Conservation (phyloP, 106 monocot genomes). For the Hemerocallis citrina region DNA sequence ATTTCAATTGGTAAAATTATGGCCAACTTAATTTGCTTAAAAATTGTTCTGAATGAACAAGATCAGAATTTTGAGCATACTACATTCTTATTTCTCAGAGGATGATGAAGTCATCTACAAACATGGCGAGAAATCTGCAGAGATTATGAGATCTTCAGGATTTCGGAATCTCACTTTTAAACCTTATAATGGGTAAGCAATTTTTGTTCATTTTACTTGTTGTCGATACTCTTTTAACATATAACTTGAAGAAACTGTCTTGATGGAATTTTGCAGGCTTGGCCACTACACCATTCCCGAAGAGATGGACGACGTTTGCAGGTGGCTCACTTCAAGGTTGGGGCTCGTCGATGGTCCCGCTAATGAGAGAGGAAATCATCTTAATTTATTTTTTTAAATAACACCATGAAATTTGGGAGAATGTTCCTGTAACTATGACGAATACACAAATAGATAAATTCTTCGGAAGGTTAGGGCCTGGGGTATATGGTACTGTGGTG, state of each 20-base stretch:
- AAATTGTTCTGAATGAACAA: too few species aligned
- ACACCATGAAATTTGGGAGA: background rate
- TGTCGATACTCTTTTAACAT: background rate
- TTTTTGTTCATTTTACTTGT: background rate
- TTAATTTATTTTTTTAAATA: background rate
- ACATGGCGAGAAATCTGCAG: constrained; percentile 73
- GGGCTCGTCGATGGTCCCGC: constrained; percentile 49
- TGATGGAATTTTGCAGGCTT: constrained; percentile 36
- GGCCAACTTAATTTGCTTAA: too few species aligned
- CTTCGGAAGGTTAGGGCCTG: background rate
- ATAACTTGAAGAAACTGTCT: background rate
- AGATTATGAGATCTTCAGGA: constrained; percentile 46
- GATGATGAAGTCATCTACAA: constrained; percentile 88
- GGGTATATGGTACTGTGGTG: background rate
- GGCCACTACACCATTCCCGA: constrained; percentile 89
- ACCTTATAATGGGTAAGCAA: constrained; percentile 58
- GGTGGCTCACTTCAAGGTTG: constrained; percentile 63
- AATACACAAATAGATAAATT: background rate
- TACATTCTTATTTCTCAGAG: constrained; percentile 28
- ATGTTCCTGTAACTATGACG: constrained; percentile 1
- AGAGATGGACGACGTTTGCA: constrained; percentile 97
- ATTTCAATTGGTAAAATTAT: too few species aligned
- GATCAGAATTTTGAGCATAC: too few species aligned
- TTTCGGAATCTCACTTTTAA: constrained; percentile 69
- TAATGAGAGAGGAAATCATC: background rate